Percentiles rank a stretch among this genome's conserved stretches.
These are phyloP conservation scores for Cutaneotrichosporon sp. DNA, from an alignment of 1,284 basidiomycete species.

Conservation along the genomic window DNA sequence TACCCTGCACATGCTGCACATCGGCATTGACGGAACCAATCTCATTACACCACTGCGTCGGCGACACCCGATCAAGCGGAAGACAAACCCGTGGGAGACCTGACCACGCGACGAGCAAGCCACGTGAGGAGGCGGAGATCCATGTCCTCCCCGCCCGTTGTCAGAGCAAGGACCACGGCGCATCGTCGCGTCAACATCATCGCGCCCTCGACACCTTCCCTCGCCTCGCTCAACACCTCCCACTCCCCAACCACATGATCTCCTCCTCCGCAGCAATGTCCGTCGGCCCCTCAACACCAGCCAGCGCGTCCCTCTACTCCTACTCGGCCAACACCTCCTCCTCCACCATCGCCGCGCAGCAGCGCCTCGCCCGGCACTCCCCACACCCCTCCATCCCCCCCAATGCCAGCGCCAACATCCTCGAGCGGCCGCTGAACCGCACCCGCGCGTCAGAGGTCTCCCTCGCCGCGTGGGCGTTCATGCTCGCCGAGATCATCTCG, in stretches of 20 bases:
- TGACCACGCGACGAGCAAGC: background rate
- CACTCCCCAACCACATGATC: background rate
- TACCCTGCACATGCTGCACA: too few species aligned
- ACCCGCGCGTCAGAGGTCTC: slow-evolving; percentile 77
- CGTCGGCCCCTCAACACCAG: background rate
- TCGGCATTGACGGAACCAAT: background rate
- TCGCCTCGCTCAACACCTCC: background rate
- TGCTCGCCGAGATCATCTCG: slow-evolving; percentile 88
- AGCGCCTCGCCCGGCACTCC: slow-evolving; percentile 11
- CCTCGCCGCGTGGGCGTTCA: slow-evolving; percentile 76
- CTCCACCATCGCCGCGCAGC: slow-evolving; percentile 16
- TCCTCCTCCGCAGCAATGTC: background rate
- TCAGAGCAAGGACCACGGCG: background rate
- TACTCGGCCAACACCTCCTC: slow-evolving; percentile 24
- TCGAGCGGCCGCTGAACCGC: slow-evolving; percentile 83
- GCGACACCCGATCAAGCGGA: background rate
- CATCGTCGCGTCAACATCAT: slow-evolving; percentile 4
- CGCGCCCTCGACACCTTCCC: background rate
- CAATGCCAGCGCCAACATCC: slow-evolving; percentile 53
- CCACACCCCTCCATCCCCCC: slow-evolving; percentile 12
- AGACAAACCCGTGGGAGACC: background rate
- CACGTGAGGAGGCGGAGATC: background rate
- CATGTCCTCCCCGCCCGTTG: background rate
- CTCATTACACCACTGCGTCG: too few species aligned
- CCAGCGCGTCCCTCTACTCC: slow-evolving; percentile 15